phyloP scores from a whole-genome alignment of 1,284 basidiomycete species.

The Hymenochaete sp. region DNA sequence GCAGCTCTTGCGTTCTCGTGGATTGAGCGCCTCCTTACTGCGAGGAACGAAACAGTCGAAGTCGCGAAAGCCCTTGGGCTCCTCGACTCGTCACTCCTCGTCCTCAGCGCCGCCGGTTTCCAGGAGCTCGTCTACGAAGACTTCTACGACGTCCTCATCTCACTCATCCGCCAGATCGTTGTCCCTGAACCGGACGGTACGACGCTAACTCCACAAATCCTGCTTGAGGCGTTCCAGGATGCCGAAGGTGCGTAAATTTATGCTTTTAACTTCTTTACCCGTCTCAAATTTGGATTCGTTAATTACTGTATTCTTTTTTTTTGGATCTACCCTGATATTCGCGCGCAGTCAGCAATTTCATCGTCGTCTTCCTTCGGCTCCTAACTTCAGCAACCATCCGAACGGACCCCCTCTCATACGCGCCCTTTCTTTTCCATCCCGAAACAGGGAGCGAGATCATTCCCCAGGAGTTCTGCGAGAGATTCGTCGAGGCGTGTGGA shows the following conservation, averaged over 20 bases:
- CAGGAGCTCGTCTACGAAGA: constrained; percentile 55
- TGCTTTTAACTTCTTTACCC: constrained; percentile 1
- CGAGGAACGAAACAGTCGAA: constrained; percentile 35
- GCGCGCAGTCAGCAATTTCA: constrained; percentile 59
- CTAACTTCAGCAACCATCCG: constrained; percentile 79
- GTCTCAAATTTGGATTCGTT: neutral
- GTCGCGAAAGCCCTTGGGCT: constrained; percentile 45
- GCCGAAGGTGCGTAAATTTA: constrained; percentile 36
- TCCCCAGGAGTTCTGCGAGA: constrained; percentile 62
- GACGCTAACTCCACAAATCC: constrained; percentile 30
- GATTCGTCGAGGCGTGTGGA: constrained; percentile 71
- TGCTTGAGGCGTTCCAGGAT: constrained; percentile 49
- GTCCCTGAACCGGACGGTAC: constrained; percentile 30
- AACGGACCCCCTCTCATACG: constrained; percentile 51
- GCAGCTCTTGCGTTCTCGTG: constrained; percentile 50
- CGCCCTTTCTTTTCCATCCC: constrained; percentile 69
- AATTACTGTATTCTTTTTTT: constrained; percentile 5
- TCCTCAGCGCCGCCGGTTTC: constrained; percentile 58
- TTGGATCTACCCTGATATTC: neutral
- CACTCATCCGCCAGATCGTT: constrained; percentile 36
- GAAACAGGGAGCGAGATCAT: constrained; percentile 53
- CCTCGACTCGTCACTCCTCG: constrained; percentile 42
- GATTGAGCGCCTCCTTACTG: constrained; percentile 40
- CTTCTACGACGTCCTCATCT: constrained; percentile 43
- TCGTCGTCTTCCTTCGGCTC: constrained; percentile 69